These are phyloP conservation scores for Chrysanthemum seticuspe DNA, from an alignment of 129 eudicot genomes.

Conservation along the genomic window DNA sequence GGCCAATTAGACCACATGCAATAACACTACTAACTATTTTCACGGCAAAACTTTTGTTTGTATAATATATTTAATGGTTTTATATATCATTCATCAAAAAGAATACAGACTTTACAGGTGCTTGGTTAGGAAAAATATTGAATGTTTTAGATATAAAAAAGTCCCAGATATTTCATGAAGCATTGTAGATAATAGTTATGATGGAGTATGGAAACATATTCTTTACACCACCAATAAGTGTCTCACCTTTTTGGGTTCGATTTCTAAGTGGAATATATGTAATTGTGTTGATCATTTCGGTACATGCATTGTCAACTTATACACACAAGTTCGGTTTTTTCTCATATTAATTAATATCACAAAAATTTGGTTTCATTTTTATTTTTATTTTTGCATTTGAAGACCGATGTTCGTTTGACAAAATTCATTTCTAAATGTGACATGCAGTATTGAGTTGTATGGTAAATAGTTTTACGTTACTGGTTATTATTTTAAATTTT, in stretches of 20 bases:
- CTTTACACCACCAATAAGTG: conserved; percentile 36
- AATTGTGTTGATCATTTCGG: background rate
- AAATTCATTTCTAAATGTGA: background rate
- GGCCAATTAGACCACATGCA: no score
- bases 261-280: conserved; percentile 14
- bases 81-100: no score
- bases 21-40: no score
- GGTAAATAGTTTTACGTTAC: background rate
- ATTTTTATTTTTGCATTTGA: background rate
- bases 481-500: background rate
- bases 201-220: conserved; percentile 28
- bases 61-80: no score
- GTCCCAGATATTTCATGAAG: background rate
- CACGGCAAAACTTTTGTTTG: no score
- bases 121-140: background rate
- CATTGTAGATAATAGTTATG: background rate
- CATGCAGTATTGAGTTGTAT: background rate
- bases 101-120: no score
- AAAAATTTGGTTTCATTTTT: background rate
- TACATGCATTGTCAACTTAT: background rate
- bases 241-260: conserved; percentile 36
- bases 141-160: background rate
- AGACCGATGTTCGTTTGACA: no score
- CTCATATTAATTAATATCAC: background rate
- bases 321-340: background rate